These are phyloP conservation scores for Baorangia bicolor DNA, from an alignment of 768 basidiomycete species.

Conservation along the genomic window DNA sequence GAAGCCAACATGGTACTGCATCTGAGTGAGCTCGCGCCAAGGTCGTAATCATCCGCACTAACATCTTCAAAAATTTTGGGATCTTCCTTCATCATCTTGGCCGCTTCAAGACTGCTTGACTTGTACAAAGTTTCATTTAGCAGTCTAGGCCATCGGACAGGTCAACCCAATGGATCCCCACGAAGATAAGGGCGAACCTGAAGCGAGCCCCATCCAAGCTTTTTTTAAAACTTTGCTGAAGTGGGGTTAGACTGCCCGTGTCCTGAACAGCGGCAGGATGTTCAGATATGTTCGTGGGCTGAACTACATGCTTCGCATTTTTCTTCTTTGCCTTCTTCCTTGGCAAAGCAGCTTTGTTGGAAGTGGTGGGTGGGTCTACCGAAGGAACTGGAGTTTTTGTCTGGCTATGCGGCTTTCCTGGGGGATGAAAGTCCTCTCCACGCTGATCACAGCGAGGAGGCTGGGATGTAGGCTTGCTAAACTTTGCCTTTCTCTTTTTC, in stretches of 20 bases:
- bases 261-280: conserved; percentile 10
- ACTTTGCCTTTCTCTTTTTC: conserved; percentile 19
- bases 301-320: conserved; percentile 17
- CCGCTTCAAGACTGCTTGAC: conserved; percentile 70
- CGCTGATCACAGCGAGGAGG: conserved; percentile 8
- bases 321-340: conserved; percentile 22
- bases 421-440: neutral
- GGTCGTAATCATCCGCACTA: conserved; percentile 16
- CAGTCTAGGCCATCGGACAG: conserved; percentile 46
- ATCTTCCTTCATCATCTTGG: conserved; percentile 81
- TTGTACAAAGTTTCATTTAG: conserved; percentile 95
- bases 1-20: conserved; percentile 93
- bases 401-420: neutral
- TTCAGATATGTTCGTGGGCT: conserved; percentile 21
- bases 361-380: conserved; percentile 9
- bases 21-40: conserved; percentile 11
- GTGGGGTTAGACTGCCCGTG: conserved; percentile 50
- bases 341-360: neutral
- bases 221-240: conserved; percentile 78
- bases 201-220: conserved; percentile 87
- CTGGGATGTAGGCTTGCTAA: neutral
- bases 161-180: conserved; percentile 7
- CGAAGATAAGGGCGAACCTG: conserved; percentile 44
- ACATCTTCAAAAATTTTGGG: conserved; percentile 84
- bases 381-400: conserved; percentile 10